Conservation (phyloP, 2,329 filamentous ascomycete genomes). For the Pestalotiopsis sp. region DNA sequence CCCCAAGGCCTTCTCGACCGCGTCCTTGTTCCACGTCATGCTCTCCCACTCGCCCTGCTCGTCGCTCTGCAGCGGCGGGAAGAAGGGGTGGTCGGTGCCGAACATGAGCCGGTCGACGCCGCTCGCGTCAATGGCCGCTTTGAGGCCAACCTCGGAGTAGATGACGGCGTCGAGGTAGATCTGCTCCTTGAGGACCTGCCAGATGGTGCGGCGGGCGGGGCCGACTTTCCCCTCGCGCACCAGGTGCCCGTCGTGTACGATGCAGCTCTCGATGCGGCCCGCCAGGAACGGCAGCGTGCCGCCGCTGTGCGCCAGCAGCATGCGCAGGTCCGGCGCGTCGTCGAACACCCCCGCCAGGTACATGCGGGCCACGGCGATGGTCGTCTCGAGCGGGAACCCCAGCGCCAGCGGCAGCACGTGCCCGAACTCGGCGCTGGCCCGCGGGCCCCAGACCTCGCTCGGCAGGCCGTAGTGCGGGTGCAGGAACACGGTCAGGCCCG, state of each 20-base stretch:
- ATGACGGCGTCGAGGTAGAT: constrained; percentile 88
- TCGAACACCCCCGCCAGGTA: constrained; percentile 86
- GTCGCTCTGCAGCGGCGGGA: constrained; percentile 70
- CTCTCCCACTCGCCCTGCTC: constrained; percentile 71
- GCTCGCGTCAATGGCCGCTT: constrained; percentile 69
- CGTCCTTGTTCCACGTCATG: constrained; percentile 58
- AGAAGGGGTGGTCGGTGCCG: constrained; percentile 84
- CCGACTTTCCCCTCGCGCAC: constrained; percentile 62
- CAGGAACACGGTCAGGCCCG: constrained; percentile 73
- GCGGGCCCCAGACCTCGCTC: constrained; percentile 75
- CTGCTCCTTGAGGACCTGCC: constrained; percentile 67
- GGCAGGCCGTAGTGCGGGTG: constrained; percentile 93
- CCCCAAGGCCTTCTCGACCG: constrained; percentile 32
- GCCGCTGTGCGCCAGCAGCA: constrained; percentile 86
- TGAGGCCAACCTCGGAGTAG: constrained; percentile 75
- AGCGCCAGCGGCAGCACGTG: constrained; percentile 85
- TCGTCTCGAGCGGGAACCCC: constrained; percentile 91
- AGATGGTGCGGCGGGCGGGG: constrained; percentile 51
- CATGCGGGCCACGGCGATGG: constrained; percentile 87
- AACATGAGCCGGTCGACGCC: constrained; percentile 76
- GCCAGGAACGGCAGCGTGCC: constrained; percentile 89
- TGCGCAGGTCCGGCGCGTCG: constrained; percentile 66
- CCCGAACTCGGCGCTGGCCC: constrained; percentile 71
- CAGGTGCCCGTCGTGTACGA: constrained; percentile 79
- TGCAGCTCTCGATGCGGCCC: constrained; percentile 85